Base-by-base conservation (phyloP, 352 stramenopile species). In the Phytophthora europaea region DNA sequence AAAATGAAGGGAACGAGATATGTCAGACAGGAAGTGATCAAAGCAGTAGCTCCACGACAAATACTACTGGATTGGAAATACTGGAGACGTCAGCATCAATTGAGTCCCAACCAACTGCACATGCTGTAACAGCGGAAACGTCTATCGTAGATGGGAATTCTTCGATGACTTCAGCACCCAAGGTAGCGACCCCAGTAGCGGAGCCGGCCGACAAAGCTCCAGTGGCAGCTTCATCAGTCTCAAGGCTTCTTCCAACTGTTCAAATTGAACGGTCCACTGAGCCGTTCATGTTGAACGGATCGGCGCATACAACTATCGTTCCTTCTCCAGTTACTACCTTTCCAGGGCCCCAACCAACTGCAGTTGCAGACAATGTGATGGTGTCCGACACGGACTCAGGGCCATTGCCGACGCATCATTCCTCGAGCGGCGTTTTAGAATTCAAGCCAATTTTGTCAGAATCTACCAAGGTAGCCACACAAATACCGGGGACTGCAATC, bases 161-260 rank as follows among this genome's bases (percentile, higher is more conserved):
- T 31, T 31, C 40, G 48, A 26, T 15, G 18, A 8, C 40, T 23
- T 34, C 33, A 13, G 22, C 47, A 66, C 10, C n/a, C n/a, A 59
- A 34, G 60, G 31, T 28, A 47, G 15, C 20, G 15, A 15, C n/a
- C 6, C 22, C 23, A 13, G 13, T 23, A 36, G 22, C 20, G n/a
- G 36, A 56, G 13, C 50, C 50, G 50, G 26, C 6, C 16, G 23
- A n/a, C 13, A 36, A 33, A 12, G 36, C 26, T 18, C 50, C 50
- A 36, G 50, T 18, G 10, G 9, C 52, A 16, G 68, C 12, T 18
- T 23, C 55, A 31, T 74, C 66, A 4, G 54, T 75, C 47, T 75
- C 71, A 13, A 78, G 47, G 50, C 26, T 78, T 20, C 13, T 78
- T 10, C 71, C 71, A 56, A 65, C 48, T 22, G 48, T 78, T 63